Conservation (phyloP, 768 basidiomycete species). For the Trametes villosa region DNA sequence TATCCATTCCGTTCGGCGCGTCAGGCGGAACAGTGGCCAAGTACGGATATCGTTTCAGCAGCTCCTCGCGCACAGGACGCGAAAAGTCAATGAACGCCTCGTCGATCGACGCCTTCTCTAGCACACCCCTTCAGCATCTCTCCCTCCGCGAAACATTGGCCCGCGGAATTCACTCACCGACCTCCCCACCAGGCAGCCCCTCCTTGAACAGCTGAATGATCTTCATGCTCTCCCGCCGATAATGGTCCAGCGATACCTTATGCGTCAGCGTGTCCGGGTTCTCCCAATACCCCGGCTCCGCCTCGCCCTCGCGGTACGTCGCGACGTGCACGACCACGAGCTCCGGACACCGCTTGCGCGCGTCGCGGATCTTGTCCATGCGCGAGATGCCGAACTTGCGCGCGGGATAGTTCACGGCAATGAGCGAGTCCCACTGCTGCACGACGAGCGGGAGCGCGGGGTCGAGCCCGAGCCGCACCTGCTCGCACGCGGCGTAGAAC, state of each 20-base stretch:
- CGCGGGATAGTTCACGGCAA: conserved; percentile 96
- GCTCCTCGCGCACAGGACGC: conserved; percentile 70
- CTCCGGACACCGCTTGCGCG: conserved; percentile 84
- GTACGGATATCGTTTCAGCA: conserved; percentile 78
- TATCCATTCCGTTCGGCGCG: conserved; percentile 73
- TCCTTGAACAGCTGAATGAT: conserved; percentile 85
- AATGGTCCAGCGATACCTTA: conserved; percentile 95
- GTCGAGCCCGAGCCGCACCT: conserved; percentile 71
- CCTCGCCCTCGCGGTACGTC: conserved; percentile 88
- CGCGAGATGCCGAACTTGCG: conserved; percentile 92
- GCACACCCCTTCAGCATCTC: not conserved
- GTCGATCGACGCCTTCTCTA: conserved; percentile 95
- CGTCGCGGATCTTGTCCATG: conserved; percentile 82
- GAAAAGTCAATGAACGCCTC: conserved; percentile 97
- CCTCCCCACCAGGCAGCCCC: conserved; percentile 74
- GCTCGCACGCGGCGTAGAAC: conserved; percentile 86
- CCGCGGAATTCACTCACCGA: too few relatives aligned
- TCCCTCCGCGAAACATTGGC: not conserved
- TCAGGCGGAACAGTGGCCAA: conserved; percentile 71
- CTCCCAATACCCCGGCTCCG: conserved; percentile 91
- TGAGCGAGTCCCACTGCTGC: conserved; percentile 85
- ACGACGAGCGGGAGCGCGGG: conserved; percentile 75
- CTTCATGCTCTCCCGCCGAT: conserved; percentile 88
- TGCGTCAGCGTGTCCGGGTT: conserved; percentile 87
- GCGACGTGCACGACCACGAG: conserved; percentile 90